These are phyloP conservation scores for Aphanoascus verrucosus DNA, from an alignment of 2,329 filamentous ascomycete genomes.

Conservation along the genomic window DNA sequence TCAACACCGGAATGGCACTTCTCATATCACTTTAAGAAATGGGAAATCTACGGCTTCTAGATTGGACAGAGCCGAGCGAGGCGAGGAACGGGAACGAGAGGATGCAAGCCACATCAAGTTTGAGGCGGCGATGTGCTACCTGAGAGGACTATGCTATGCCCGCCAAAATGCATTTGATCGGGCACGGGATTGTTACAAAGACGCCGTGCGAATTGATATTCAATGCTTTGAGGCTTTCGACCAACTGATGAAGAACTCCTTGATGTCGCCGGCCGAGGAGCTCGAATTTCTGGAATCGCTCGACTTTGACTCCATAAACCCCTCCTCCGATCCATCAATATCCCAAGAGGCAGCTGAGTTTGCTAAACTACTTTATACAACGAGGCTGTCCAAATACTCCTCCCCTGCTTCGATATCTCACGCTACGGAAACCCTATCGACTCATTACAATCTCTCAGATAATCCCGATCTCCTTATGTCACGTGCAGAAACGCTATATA, in stretches of 20 bases:
- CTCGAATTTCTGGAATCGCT: conserved; percentile 79
- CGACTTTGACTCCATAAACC: conserved; percentile 72
- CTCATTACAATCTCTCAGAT: conserved; percentile 75
- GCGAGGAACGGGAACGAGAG: conserved; percentile 54
- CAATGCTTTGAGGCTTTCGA: conserved; percentile 98
- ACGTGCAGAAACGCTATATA: conserved; percentile 82
- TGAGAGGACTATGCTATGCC: conserved; percentile 85
- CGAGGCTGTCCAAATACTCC: conserved; percentile 86
- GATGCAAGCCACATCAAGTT: conserved; percentile 68
- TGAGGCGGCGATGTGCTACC: conserved; percentile 94
- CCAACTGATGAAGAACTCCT: conserved; percentile 90
- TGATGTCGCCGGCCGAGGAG: conserved; percentile 82
- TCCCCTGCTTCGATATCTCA: conserved; percentile 72
- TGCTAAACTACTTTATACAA: conserved; percentile 92
- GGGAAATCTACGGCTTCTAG: conserved; percentile 38
- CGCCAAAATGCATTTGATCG: conserved; percentile 96
- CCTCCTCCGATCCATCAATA: conserved; percentile 49
- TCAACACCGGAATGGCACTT: conserved; percentile 51
- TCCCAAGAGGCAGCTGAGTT: conserved; percentile 87
- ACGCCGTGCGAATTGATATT: conserved; percentile 90
- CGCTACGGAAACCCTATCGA: conserved; percentile 81
- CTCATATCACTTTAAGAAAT: conserved; percentile 40
- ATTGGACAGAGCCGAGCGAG: conserved; percentile 44
- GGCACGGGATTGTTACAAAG: conserved; percentile 97
- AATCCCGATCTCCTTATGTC: conserved; percentile 89